Base-by-base conservation (phyloP, 139 green algal genomes). In the Chlamydomonas asymmetrica region DNA sequence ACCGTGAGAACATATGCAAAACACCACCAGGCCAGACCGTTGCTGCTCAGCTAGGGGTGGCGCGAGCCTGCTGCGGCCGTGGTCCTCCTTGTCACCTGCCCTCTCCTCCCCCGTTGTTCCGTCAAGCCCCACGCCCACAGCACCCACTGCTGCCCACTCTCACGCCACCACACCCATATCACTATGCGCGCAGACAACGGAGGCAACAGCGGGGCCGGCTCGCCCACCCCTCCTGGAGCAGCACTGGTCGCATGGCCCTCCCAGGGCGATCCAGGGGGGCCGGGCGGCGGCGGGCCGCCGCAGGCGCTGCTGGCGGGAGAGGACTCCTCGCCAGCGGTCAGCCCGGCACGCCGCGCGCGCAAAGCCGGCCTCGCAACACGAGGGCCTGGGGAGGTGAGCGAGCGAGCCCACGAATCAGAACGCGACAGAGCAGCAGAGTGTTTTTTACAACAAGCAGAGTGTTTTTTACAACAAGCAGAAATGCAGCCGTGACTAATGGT, bases 281-380 rank as follows among this genome's bases (percentile, higher is more conserved):
- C 13, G 13, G 13, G 45, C 45, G 45, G 13, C 45, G 45, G 45
- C n/a, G 18, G 45, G 45, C 45, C 45, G 45, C 45, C 18, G 45
- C 45, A 52, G 45, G 45, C 45, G 45, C 45, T 25, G 45, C 45
- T 16, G 45, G 45, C 45, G 34, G 37, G 18, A 27, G 66, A 71
- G 18, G 75, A 66, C 3, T 45, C 48, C 20, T 64, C 54, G 35
- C 71, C 71, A 9, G 71, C 50, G 31, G 71, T 52, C 39, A 77
- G 71, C 57, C 75, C 66, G 1, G 75, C 75, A 16, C 72, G 78
- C 27, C 45, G 78, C 32, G 60, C 63, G 22, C 71, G 78, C 48
- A 80, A 84, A 57, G 76, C 71, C 34, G 69, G 64, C 29, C 56
- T 84, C 35, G 31, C 72, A 34, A 75, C 65, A 9, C 59, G 76